Conservation (phyloP, 805 yeast species). For the Kluyveromyces starmeri region DNA sequence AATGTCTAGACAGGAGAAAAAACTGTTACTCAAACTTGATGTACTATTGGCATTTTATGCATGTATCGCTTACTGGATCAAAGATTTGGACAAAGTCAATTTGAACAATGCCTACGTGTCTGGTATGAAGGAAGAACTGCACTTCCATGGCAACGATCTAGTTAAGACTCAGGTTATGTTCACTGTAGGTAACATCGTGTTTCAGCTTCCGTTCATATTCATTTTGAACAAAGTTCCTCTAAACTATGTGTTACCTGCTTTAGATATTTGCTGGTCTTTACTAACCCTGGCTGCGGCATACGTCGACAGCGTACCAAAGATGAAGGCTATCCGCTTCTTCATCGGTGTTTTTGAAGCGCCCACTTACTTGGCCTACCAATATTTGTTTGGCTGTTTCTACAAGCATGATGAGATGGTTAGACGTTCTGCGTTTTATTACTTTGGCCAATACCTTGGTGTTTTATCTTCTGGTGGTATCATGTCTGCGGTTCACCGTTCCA, state of each 20-base stretch:
- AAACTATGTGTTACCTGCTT: conserved; percentile 36
- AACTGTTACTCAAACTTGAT: conserved; percentile 41
- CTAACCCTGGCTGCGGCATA: conserved; percentile 45
- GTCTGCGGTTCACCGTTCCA: conserved; percentile 39
- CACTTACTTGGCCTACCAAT: conserved; percentile 52
- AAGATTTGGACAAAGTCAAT: conserved; percentile 51
- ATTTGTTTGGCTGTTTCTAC: conserved; percentile 50
- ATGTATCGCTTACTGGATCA: conserved; percentile 58
- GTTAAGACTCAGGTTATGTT: conserved; percentile 51
- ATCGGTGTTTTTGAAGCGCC: conserved; percentile 60
- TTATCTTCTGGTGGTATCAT: conserved; percentile 57
- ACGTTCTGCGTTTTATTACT: conserved; percentile 53
- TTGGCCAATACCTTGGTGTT: conserved; percentile 55
- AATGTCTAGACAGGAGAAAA: conserved; percentile 37
- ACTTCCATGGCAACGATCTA: conserved; percentile 53
- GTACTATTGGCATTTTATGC: conserved; percentile 43
- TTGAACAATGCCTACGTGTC: conserved; percentile 58
- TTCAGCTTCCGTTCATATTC: conserved; percentile 56
- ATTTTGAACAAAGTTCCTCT: conserved; percentile 45
- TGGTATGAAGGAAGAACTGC: conserved; percentile 49
- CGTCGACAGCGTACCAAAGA: conserved; percentile 36
- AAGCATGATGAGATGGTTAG: conserved; percentile 48
- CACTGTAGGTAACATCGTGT: conserved; percentile 48
- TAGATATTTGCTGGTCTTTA: conserved; percentile 55
- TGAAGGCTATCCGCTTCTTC: conserved; percentile 52